A percentile compares a stretch with the other conserved stretches of the same genome.
phyloP scores from a whole-genome alignment of 1,139 yeast genomes.

The Magnusiomyces fungicola region DNA sequence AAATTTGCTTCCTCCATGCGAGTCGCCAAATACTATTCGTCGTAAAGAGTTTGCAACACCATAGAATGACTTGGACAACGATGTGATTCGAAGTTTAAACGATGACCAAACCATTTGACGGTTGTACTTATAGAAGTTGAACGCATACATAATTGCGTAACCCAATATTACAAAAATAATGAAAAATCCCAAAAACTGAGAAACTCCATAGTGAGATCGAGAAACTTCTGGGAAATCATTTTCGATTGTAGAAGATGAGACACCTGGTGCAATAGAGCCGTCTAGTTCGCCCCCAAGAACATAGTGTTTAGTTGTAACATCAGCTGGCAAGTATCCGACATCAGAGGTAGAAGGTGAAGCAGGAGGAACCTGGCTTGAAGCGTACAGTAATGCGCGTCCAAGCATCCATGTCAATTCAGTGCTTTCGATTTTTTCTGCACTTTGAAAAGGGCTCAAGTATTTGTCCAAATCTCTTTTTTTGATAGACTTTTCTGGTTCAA shows the following conservation, averaged over 20 bases:
- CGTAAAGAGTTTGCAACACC: too few species aligned
- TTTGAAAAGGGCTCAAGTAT: constrained; percentile 43
- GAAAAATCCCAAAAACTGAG: not conserved
- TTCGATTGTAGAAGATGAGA: not conserved
- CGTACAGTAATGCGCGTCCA: constrained; percentile 67
- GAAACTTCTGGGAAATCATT: not conserved
- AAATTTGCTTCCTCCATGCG: not conserved
- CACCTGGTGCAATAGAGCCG: constrained; percentile 2
- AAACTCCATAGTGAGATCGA: not conserved
- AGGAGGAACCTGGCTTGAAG: constrained; percentile 32
- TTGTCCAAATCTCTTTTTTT: constrained; percentile 17
- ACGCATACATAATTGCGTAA: not conserved
- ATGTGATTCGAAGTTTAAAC: constrained; percentile 1
- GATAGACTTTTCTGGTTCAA: not conserved
- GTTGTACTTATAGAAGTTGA: not conserved
- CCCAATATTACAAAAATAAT: not conserved
- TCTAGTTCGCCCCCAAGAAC: constrained; percentile 15
- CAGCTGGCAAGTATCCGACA: constrained; percentile 18
- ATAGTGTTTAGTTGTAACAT: constrained; percentile 10
- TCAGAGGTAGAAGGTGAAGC: constrained; percentile 11
- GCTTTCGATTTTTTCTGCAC: constrained; percentile 57
- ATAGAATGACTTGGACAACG: too few species aligned
- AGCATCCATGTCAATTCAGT: constrained; percentile 73
- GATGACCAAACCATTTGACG: not conserved
- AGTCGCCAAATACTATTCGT: not conserved